A percentile compares a stretch with the other conserved stretches of the same genome.
Conservation (phyloP, 73 alveolate species). For the Stentor roeselii region DNA sequence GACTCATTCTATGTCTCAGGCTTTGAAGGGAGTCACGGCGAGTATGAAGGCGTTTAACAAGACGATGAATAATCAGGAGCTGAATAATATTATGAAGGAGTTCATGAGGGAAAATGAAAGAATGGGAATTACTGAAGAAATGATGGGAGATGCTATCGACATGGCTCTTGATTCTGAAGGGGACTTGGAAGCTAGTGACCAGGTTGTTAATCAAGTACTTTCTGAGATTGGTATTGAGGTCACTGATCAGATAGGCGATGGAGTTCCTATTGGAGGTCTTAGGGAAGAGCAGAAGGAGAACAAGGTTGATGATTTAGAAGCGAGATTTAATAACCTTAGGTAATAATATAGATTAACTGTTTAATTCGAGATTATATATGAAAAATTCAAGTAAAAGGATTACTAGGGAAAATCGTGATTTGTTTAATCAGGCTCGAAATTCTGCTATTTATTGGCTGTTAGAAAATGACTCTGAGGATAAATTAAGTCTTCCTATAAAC, state of each 20-base stretch:
- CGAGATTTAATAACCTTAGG: not conserved
- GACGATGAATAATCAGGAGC: constrained; percentile 36
- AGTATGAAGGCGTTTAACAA: constrained; percentile 46
- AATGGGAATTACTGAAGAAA: constrained; percentile 38
- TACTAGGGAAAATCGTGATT: too few relatives aligned
- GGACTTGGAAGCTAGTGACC: constrained; percentile 58
- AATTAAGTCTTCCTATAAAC: too few relatives aligned
- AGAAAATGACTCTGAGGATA: too few relatives aligned
- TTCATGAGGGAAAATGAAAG: constrained; percentile 31
- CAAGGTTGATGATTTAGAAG: not conserved
- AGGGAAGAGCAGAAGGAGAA: not conserved
- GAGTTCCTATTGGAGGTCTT: not conserved
- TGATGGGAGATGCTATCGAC: constrained; percentile 80
- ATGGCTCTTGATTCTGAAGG: constrained; percentile 56
- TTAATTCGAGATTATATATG: too few relatives aligned
- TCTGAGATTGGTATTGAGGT: constrained; percentile 49
- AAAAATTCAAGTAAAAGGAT: too few relatives aligned
- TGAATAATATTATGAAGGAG: constrained; percentile 42
- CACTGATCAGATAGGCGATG: too few relatives aligned
- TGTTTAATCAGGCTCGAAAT: too few relatives aligned
- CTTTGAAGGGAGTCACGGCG: constrained; percentile 40
- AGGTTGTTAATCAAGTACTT: constrained; percentile 34
- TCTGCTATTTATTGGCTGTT: too few relatives aligned
- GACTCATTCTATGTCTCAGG: constrained; percentile 35
- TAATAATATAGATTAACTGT: too few relatives aligned